Percentiles rank a stretch among this genome's conserved stretches.
Evolutionary conservation across 306 rosid genomes (phyloP).

Genomic region (Sesbania bispinosa): DNA sequence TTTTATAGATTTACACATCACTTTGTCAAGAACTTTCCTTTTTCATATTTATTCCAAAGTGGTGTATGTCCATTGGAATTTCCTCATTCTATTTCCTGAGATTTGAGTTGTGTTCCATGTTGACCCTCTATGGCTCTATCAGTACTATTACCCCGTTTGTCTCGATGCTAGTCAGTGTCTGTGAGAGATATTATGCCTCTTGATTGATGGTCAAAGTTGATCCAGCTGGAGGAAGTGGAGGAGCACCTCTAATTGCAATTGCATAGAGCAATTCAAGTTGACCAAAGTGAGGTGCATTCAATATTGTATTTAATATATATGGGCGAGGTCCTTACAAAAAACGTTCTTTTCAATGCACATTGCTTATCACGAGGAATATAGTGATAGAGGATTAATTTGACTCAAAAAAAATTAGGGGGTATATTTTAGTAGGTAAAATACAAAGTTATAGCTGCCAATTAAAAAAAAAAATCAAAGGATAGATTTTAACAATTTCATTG

Average conservation of each 20-base stretch:
- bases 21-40: not conserved
- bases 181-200: not conserved
- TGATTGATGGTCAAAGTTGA: not conserved
- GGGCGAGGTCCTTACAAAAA: not conserved
- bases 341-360: not conserved
- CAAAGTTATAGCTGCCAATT: too few relatives aligned
- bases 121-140: not conserved
- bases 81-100: not conserved
- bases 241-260: not conserved
- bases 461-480: too few relatives aligned
- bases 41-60: not conserved
- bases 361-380: too few relatives aligned
- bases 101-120: not conserved
- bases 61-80: not conserved
- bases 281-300: not conserved
- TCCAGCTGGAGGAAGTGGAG: not conserved
- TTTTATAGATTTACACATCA: not conserved
- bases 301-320: not conserved
- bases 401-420: not conserved
- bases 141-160: not conserved
- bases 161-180: slow-evolving; percentile 11
- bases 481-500: too few relatives aligned
- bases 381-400: not conserved
- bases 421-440: not conserved
- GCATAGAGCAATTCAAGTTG: not conserved